These are phyloP conservation scores for Melaleuca alternifolia DNA, from an alignment of 345 rosid genomes.

Conservation along the genomic window DNA sequence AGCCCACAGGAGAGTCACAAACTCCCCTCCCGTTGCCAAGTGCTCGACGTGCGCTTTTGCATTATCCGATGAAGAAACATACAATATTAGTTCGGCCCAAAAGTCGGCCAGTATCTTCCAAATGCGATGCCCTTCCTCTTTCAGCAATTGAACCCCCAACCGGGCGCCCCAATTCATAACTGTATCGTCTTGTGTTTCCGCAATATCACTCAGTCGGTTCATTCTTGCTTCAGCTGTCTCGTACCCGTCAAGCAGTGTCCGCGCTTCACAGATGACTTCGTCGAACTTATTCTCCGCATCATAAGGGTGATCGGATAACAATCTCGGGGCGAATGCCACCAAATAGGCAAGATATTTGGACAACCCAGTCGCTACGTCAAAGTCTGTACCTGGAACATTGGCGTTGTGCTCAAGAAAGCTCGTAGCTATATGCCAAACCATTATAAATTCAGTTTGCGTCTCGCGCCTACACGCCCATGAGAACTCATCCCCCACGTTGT, in stretches of 20 bases:
- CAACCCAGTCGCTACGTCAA: not conserved
- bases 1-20: not conserved
- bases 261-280: not conserved
- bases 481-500: not conserved
- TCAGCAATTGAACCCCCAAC: not conserved
- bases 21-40: not conserved
- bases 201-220: no score
- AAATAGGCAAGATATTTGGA: not conserved
- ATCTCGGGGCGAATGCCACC: not conserved
- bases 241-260: not conserved
- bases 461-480: not conserved
- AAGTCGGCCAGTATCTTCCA: not conserved
- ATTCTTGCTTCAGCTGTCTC: not conserved
- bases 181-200: not conserved
- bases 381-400: not conserved
- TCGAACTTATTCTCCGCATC: not conserved
- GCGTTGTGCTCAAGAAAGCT: not conserved
- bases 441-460: not conserved
- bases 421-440: not conserved
- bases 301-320: not conserved
- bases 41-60: not conserved
- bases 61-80: not conserved
- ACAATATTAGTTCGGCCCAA: not conserved
- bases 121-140: not conserved
- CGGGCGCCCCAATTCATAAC: not conserved